Evolutionary conservation across 2,329 filamentous ascomycete genomes (phyloP), one percentile per base, ranked within the genome.

Genomic region (Talaromyces marneffei): DNA sequence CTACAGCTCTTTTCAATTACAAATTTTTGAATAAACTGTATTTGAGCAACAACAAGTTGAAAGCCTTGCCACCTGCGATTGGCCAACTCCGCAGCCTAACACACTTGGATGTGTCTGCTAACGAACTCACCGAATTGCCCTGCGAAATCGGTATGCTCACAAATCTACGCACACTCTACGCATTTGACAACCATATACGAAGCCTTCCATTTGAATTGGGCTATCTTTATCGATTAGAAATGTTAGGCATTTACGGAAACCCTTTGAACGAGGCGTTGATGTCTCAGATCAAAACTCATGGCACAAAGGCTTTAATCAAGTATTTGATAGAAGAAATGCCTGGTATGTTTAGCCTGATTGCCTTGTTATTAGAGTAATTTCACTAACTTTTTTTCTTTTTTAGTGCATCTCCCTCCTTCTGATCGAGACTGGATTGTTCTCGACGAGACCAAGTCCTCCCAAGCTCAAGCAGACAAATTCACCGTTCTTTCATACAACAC

Each of bases 141-240:
- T 85, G 90, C 23, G 93, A 99, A 78, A 86, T 99, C 63, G 94
- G 94, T 71, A 99, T 97, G 93, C 91, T 96, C 69, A 94, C 92
- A 29, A 94, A 92, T 67, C 80, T 99, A 60, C 92, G 91, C 76
- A 87, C 90, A 66, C 82, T 99, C 4, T 80, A 92, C 29, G 81
- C 97, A 2, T 97, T 96, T 74, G 92, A 96, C 78, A 99, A 99
- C 75, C 84, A 90, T 64, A 88, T 99, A 59, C 85, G 85, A 64
- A 87, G 85, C 23, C 81, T 99, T 27, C 94, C 94, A 0, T 88
- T 83, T 69, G 92, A 97, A 74, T 79, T 99, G 63, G 94, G 94
- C 7, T 94, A 91, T 31, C 80, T 99, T 18, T 93, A 92, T 75
- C 86, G 92, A 65, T 77, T 99, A 67, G 92, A 97, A 65, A 86